Evolutionary conservation across 208 protist genomes (phyloP).

Genomic region (Trypanosoma rangeli): DNA sequence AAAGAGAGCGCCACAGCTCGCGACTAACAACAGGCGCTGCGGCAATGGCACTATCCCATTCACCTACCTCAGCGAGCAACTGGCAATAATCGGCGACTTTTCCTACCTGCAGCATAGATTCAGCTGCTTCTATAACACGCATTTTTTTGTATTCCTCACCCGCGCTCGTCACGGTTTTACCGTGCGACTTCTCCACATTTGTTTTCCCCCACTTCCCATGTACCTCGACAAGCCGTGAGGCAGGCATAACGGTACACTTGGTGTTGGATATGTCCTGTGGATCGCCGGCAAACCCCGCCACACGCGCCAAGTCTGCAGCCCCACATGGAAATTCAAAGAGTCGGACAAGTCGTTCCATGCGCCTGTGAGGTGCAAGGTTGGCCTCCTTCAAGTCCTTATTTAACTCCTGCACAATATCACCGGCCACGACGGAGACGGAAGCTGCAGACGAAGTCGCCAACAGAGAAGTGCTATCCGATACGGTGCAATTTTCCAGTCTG

Average conservation of each 20-base stretch:
- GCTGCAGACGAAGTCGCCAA: slow-evolving; percentile 38
- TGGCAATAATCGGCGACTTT: slow-evolving; percentile 82
- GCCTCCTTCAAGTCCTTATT: slow-evolving; percentile 51
- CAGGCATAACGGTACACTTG: slow-evolving; percentile 51
- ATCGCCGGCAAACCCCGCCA: slow-evolving; percentile 26
- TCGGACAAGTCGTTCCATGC: slow-evolving; percentile 54
- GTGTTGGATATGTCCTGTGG: slow-evolving; percentile 26
- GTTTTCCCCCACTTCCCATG: slow-evolving; percentile 44
- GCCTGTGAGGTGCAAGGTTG: slow-evolving; percentile 43
- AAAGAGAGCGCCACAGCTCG: slow-evolving; percentile 84
- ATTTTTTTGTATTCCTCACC: slow-evolving; percentile 58
- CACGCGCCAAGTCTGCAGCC: slow-evolving; percentile 56
- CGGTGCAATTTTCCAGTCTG: slow-evolving; percentile 50
- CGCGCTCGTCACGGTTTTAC: slow-evolving; percentile 55
- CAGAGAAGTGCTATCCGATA: slow-evolving; percentile 50
- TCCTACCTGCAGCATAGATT: slow-evolving; percentile 69
- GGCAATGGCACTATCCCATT: slow-evolving; percentile 91
- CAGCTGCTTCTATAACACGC: slow-evolving; percentile 70
- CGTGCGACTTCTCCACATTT: slow-evolving; percentile 61
- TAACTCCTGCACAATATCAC: slow-evolving; percentile 54
- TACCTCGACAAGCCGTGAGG: slow-evolving; percentile 46
- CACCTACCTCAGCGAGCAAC: slow-evolving; percentile 75
- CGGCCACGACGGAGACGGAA: slow-evolving; percentile 41
- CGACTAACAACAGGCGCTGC: slow-evolving; percentile 83
- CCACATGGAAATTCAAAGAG: slow-evolving; percentile 87